Base-by-base conservation (phyloP, 306 rosid genomes). In the Corylus avellana region DNA sequence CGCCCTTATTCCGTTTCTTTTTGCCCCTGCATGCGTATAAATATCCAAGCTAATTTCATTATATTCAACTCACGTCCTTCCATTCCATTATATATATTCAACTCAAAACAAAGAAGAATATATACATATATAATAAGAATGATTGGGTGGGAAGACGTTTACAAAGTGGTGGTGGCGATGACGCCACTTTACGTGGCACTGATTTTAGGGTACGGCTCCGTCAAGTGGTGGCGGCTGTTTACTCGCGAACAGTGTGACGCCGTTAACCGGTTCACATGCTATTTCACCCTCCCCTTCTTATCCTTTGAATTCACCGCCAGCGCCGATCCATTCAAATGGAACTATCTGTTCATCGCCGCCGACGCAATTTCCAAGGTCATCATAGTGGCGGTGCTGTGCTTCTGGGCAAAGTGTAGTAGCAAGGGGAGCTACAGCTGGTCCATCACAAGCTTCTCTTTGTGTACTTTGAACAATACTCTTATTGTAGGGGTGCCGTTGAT, bases 131-230 rank as follows among this genome's bases (percentile, higher is more conserved):
- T 32, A 32, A 77, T 59, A 44, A 77, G 37, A 48, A 95, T 95
- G 99, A 91, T 95, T 3, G 94, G 94, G 62, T 93, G 92, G 98
- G 92, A 83, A 79, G 98, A 93, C 75, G 91, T 88, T 25, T 91
- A 90, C 72, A 93, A 91, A 84, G 99, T 95, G 58, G 84, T 93
- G 37, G 96, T 51, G 11, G 98, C 93, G 4, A 87, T 85, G 94
- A 85, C 75, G 5, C 99, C 99, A 59, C 90, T 95, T 27, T 95
- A 95, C 6, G 82, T 93, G 9, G 98, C 98, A 11, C 87, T 95
- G 16, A 12, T 90, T 18, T 75, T 95, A 72, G 99, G 99, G 4
- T 95, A 90, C 46, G 98, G 99, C 49, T 95, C 99, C 0, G 93
- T 95, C 10, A 84, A 70, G 86, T 95, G 99, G 99, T 95, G 99